These are phyloP conservation scores for Sanghuangporus sanghuang DNA, from an alignment of 1,284 basidiomycete species.

Conservation along the genomic window DNA sequence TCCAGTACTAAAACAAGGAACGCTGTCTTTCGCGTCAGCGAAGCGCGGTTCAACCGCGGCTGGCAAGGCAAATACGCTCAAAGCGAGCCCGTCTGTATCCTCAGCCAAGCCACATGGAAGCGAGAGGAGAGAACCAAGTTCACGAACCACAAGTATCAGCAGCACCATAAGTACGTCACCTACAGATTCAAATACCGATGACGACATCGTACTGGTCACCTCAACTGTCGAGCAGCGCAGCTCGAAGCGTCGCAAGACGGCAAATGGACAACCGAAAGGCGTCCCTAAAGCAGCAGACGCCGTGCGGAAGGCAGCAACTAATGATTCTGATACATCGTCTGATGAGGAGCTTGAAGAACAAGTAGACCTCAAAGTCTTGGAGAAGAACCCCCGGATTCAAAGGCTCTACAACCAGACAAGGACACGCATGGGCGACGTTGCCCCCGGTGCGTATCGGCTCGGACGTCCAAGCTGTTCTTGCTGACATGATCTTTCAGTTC, in stretches of 20 bases:
- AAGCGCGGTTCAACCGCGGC: slow-evolving; percentile 41
- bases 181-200: slow-evolving; percentile 7
- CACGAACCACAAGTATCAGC: slow-evolving; percentile 9
- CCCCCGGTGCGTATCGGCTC: slow-evolving; percentile 49
- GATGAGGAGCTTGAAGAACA: slow-evolving; percentile 24
- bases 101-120: slow-evolving; percentile 19
- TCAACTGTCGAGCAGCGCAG: not conserved
- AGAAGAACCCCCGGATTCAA: slow-evolving; percentile 47
- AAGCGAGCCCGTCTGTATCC: slow-evolving; percentile 11
- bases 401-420: slow-evolving; percentile 42
- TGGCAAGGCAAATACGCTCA: slow-evolving; percentile 30
- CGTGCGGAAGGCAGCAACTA: not conserved
- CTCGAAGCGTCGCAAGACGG: slow-evolving; percentile 9
- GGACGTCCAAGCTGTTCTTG: not conserved
- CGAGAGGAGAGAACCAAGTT: slow-evolving; percentile 17
- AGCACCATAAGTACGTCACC: slow-evolving; percentile 10
- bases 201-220: slow-evolving; percentile 1
- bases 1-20: slow-evolving; percentile 41
- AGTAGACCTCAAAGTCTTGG: slow-evolving; percentile 32
- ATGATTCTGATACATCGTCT: slow-evolving; percentile 7
- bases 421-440: slow-evolving; percentile 48
- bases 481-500: slow-evolving; percentile 38
- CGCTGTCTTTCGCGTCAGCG: slow-evolving; percentile 41
- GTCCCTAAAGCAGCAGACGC: not conserved
- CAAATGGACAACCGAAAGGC: not conserved